These are phyloP conservation scores for Geotrichum citri-aurantii DNA, from an alignment of 1,139 yeast species.

Conservation along the genomic window DNA sequence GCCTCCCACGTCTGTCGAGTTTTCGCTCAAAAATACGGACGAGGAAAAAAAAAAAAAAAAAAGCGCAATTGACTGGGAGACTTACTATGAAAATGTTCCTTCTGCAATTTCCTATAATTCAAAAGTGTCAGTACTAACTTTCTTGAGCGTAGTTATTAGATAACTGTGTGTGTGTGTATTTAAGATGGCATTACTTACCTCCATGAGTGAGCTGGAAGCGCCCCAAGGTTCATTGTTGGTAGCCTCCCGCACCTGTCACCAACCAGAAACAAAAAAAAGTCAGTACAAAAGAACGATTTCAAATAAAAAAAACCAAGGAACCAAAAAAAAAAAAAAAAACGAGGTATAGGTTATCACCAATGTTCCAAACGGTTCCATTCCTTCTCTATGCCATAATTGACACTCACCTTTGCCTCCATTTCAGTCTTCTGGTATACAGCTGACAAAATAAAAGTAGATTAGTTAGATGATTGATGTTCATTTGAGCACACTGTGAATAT, in stretches of 20 bases:
- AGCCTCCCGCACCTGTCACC: constrained; percentile 60
- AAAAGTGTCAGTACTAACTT: neutral
- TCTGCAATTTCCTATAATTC: constrained; percentile 67
- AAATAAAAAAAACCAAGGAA: too few relatives aligned
- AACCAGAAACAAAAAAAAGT: neutral
- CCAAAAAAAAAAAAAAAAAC: neutral
- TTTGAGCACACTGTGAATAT: too few relatives aligned
- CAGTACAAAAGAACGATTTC: neutral
- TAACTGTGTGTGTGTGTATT: neutral
- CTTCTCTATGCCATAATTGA: neutral
- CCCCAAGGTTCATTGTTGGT: constrained; percentile 99
- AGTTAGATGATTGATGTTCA: constrained; percentile 30
- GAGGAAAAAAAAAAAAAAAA: neutral
- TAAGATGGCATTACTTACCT: constrained; percentile 24
- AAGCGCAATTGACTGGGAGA: neutral
- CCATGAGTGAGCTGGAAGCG: constrained; percentile 88
- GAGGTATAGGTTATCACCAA: neutral
- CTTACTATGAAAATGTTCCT: constrained; percentile 76
- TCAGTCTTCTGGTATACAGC: constrained; percentile 89
- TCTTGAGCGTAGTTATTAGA: neutral
- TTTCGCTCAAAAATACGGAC: neutral
- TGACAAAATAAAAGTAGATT: constrained; percentile 14
- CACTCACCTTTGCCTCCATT: constrained; percentile 79
- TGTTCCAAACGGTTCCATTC: neutral
- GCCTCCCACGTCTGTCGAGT: neutral